Conservation (phyloP, 2,329 filamentous ascomycete genomes). For the Epicoccum nigrum region DNA sequence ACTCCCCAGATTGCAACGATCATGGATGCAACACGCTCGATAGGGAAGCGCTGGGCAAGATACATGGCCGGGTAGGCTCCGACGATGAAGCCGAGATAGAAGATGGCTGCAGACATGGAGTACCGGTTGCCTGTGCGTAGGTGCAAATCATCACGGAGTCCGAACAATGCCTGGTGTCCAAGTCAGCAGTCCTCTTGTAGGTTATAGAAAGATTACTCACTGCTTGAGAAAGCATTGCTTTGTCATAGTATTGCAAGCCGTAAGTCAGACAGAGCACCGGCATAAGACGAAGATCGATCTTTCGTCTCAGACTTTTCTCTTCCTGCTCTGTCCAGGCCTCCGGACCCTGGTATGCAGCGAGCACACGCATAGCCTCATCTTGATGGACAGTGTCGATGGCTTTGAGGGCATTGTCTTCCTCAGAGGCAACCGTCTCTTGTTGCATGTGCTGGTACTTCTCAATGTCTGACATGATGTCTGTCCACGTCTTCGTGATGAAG, state of each 20-base stretch:
- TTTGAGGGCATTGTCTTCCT: constrained; percentile 13
- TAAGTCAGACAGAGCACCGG: constrained; percentile 32
- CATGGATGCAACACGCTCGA: constrained; percentile 53
- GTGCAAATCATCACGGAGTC: constrained; percentile 37
- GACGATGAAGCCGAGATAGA: constrained; percentile 52
- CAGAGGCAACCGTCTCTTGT: constrained; percentile 13
- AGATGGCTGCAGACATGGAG: constrained; percentile 15
- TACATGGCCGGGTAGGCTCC: constrained; percentile 56
- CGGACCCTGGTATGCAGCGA: constrained; percentile 51
- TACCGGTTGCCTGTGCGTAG: constrained; percentile 22
- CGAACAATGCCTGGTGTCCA: neutral
- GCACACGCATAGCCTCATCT: constrained; percentile 32
- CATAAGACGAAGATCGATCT: constrained; percentile 30
- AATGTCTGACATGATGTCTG: constrained; percentile 18
- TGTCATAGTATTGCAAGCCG: constrained; percentile 35
- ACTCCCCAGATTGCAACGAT: constrained; percentile 55
- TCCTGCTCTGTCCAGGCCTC: constrained; percentile 53
- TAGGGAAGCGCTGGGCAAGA: constrained; percentile 54
- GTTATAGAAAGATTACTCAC: constrained; percentile 33
- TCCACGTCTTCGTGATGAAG: constrained; percentile 1
- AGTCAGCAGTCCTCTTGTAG: neutral
- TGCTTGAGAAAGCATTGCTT: constrained; percentile 59
- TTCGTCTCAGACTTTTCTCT: constrained; percentile 27
- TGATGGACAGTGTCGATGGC: constrained; percentile 10
- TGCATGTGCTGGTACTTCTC: constrained; percentile 22